phyloP scores from a whole-genome alignment of 2,329 filamentous ascomycete genomes.

The Pseudogymnoascus sp. region DNA sequence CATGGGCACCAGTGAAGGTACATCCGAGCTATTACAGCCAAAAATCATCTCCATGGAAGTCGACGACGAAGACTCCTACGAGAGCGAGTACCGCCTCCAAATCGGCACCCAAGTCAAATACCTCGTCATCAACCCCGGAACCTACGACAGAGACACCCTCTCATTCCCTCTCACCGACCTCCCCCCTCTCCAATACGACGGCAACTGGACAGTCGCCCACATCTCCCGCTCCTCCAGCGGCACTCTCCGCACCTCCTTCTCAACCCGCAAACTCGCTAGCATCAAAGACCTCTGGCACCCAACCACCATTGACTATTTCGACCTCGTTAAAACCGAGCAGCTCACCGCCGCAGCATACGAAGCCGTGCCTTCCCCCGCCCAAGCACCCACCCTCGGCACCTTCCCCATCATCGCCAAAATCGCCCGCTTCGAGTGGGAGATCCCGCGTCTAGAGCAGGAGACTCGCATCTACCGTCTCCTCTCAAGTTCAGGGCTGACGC shows the following conservation, averaged over 20 bases:
- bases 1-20: neutral
- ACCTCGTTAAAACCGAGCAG: neutral
- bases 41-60: neutral
- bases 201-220: neutral
- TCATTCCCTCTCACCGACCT: neutral
- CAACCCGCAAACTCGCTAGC: neutral
- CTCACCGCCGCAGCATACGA: neutral
- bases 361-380: neutral
- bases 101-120: neutral
- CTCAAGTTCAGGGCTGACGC: slow-evolving; percentile 18
- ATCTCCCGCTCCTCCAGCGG: neutral
- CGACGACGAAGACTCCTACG: neutral
- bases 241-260: neutral
- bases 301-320: neutral
- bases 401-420: slow-evolving; percentile 14
- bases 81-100: neutral
- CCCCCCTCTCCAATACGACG: neutral
- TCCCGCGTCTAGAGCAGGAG: slow-evolving; percentile 18
- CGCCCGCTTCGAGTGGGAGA: slow-evolving; percentile 21
- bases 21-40: neutral
- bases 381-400: neutral
- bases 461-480: slow-evolving; percentile 15
- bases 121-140: neutral
- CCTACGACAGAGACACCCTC: neutral
- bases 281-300: neutral